Percentiles rank a stretch among this genome's conserved stretches.
phyloP scores from a whole-genome alignment of 2,329 filamentous ascomycete species.

The Plectosphaerella cucumerina region DNA sequence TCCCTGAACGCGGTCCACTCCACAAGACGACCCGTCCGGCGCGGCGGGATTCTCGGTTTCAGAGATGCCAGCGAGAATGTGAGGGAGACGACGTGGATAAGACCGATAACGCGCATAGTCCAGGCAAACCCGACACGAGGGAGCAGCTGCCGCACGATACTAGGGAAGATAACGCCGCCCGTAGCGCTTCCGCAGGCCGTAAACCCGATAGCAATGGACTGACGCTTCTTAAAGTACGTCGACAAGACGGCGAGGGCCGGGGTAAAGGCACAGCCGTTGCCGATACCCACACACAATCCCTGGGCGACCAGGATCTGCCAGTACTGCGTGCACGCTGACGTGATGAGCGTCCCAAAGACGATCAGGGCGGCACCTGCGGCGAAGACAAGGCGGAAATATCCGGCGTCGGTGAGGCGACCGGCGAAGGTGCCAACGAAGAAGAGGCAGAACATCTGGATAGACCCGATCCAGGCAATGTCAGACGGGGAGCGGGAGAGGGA shows the following conservation, averaged over 20 bases:
- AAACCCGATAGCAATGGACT: constrained; percentile 54
- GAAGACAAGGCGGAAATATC: constrained; percentile 34
- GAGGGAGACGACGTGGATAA: constrained; percentile 38
- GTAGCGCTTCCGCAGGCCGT: constrained; percentile 53
- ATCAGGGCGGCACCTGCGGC: constrained; percentile 31
- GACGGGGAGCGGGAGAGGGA: constrained; percentile 26
- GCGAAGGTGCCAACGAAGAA: constrained; percentile 35
- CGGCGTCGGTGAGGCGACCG: constrained; percentile 39
- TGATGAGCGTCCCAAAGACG: constrained; percentile 38
- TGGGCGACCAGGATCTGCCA: constrained; percentile 47
- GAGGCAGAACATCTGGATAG: constrained; percentile 36
- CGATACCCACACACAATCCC: constrained; percentile 43
- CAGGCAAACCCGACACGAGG: constrained; percentile 49
- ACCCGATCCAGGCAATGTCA: constrained; percentile 40
- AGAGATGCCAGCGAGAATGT: constrained; percentile 30
- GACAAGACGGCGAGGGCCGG: constrained; percentile 56
- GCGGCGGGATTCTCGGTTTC: constrained; percentile 33
- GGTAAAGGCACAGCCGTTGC: constrained; percentile 52
- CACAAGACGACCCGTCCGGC: constrained; percentile 34
- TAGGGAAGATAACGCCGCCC: constrained; percentile 50
- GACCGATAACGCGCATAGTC: constrained; percentile 45
- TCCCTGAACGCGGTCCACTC: constrained; percentile 41
- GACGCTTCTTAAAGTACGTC: constrained; percentile 53
- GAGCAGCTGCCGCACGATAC: constrained; percentile 26
- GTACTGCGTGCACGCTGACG: constrained; percentile 35